Evolutionary conservation across 2,329 filamentous ascomycete genomes (phyloP).

Genomic region (Alternaria metachromatica): DNA sequence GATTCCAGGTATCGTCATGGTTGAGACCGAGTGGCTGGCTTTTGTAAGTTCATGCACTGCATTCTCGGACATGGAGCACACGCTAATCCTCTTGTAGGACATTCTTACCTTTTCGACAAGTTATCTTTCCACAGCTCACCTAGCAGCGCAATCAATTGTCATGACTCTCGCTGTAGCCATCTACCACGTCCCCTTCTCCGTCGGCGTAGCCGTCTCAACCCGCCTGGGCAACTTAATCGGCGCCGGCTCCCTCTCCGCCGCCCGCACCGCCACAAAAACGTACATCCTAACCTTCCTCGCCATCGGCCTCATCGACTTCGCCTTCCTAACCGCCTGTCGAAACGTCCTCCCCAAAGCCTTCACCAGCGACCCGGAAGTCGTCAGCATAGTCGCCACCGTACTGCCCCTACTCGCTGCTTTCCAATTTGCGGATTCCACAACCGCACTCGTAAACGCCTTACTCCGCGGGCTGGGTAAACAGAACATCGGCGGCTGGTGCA

Average conservation of each 20-base stretch:
- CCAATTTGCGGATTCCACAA: conserved; percentile 48
- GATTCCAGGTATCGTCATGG: conserved; percentile 89
- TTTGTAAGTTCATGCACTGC: conserved; percentile 23
- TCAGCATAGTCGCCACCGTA: conserved; percentile 39
- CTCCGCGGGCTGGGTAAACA: conserved; percentile 49
- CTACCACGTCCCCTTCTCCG: conserved; percentile 51
- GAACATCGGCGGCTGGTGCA: conserved; percentile 49
- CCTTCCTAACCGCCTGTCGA: conserved; percentile 37
- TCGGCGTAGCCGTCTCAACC: conserved; percentile 49
- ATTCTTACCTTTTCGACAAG: conserved; percentile 73
- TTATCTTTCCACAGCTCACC: conserved; percentile 77
- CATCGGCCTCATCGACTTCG: conserved; percentile 46
- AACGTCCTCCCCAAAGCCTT: conserved; percentile 45
- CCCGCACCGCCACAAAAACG: conserved; percentile 42
- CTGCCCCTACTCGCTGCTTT: conserved; percentile 48
- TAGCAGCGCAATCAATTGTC: conserved; percentile 74
- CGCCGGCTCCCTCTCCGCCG: conserved; percentile 42
- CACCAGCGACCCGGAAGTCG: conserved; percentile 45
- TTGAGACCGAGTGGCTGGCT: conserved; percentile 68
- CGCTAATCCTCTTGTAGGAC: conserved; percentile 21
- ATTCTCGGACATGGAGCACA: background rate
- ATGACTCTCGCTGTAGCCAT: conserved; percentile 47
- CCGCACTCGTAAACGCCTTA: conserved; percentile 47
- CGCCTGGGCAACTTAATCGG: conserved; percentile 51
- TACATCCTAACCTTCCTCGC: conserved; percentile 44